Evolutionary conservation across 225 moss, liverwort and hornwort species (phyloP).

Genomic region (Lunularia cruciata): DNA sequence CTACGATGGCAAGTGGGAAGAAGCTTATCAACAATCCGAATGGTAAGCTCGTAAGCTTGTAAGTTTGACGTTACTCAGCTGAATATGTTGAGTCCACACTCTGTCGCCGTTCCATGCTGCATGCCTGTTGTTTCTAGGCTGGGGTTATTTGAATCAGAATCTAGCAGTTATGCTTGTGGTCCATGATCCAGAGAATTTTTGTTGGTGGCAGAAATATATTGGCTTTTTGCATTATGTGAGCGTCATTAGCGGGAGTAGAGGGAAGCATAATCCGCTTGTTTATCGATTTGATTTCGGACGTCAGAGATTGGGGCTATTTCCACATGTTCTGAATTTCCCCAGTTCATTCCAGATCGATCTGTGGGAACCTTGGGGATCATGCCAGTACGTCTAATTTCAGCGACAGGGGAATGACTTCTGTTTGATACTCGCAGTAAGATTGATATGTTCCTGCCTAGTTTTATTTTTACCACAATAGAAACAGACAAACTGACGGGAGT

Average conservation of each 20-base stretch:
- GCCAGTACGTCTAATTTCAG: neutral
- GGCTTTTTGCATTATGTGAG: neutral
- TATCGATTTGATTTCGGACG: conserved; percentile 1
- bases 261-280: conserved; percentile 1
- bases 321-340: neutral
- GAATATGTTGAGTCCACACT: neutral
- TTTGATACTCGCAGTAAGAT: conserved; percentile 4
- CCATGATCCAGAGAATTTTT: conserved; percentile 7
- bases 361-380: conserved; percentile 14
- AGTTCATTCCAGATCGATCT: conserved; percentile 12
- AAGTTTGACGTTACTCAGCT: conserved; percentile 5
- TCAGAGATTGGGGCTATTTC: neutral
- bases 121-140: neutral
- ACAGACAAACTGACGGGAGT: conserved; percentile 1
- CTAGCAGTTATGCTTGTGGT: neutral
- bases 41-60: conserved; percentile 62
- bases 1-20: conserved; percentile 68
- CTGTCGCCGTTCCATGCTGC: neutral
- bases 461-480: neutral
- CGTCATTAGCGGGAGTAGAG: conserved; percentile 1
- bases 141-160: neutral
- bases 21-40: conserved; percentile 95
- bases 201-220: conserved; percentile 16
- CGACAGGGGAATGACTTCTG: conserved; percentile 1
- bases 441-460: neutral